Evolutionary conservation across 2,329 filamentous ascomycete genomes (phyloP), one percentile per base, ranked within the genome.

Genomic region (Aspergillus sp.): DNA sequence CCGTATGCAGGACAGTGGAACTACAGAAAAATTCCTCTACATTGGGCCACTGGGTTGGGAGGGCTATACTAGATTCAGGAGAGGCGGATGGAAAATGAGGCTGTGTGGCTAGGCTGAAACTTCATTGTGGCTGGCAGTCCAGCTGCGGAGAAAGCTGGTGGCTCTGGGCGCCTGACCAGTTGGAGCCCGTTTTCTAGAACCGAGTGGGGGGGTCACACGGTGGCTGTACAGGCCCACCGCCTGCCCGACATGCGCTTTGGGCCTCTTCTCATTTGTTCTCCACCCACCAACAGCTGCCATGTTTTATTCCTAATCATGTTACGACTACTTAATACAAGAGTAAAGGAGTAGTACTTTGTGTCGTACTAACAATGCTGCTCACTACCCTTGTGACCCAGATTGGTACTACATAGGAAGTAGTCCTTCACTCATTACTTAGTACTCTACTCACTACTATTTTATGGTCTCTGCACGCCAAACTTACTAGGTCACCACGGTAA

Each of bases 81-180:
- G 39, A 19, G 45, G 5, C 4, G 23, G 47, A 47, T 32, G 21
- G 36, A 36, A 38, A 64, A 53, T 60, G 62, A 62, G 62, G 59
- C 60, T 59, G 62, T 63, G 59, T 63, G 53, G 51, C 30, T 41
- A 41, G 50, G 25, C 48, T 55, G 60, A 64, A 63, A 63, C 60
- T 41, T 56, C 51, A 36, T 55, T 56, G 60, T 58, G 60, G 54
- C 62, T 62, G 60, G 43, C 28, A 38, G 23, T 47, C 32, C 19
- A 21, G 52, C 17, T 43, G 45, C 47, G 54, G 48, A 59, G 52
- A 61, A 45, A 57, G 32, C 48, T 54, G 55, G 53, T 60, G 55
- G 47, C 32, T 17, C n/a, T 55, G 45, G 30, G 32, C 50, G 32
- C 43, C 48, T 50, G 30, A 53, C 30, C 36, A 23, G 30, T 52